phyloP scores from a whole-genome alignment of 31 red algal genomes.

The Bonnemaisonia californica region DNA sequence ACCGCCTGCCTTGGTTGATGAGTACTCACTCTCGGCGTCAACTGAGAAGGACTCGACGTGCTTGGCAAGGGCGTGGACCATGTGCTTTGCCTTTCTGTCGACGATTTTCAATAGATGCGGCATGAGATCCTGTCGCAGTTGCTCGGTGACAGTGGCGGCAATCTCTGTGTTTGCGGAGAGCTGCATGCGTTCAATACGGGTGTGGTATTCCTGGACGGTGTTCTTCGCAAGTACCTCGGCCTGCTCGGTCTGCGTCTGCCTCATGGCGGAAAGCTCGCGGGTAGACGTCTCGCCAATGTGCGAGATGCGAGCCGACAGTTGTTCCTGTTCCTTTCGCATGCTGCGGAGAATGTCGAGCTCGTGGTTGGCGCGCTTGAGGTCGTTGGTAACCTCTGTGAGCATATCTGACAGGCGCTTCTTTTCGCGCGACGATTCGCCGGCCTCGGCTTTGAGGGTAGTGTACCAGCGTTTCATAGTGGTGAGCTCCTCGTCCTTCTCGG shows the following conservation, averaged over 20 bases:
- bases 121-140: constrained; percentile 63
- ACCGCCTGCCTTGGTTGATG: not conserved
- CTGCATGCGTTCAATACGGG: constrained; percentile 24
- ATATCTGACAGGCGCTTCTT: constrained; percentile 72
- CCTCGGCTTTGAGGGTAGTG: constrained; percentile 42
- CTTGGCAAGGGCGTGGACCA: constrained; percentile 51
- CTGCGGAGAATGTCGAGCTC: constrained; percentile 58
- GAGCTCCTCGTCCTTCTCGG: constrained; percentile 45
- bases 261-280: constrained; percentile 42
- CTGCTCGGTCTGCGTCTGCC: constrained; percentile 56
- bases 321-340: constrained; percentile 57
- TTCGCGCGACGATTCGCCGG: constrained; percentile 41
- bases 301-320: constrained; percentile 40
- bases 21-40: constrained; percentile 14
- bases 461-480: constrained; percentile 36
- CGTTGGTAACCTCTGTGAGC: constrained; percentile 49
- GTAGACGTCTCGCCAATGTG: constrained; percentile 53
- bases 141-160: constrained; percentile 43
- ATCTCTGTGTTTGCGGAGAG: constrained; percentile 40
- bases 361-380: constrained; percentile 62
- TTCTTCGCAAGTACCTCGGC: constrained; percentile 53
- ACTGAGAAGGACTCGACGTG: constrained; percentile 67
- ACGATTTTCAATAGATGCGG: constrained; percentile 56
- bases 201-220: constrained; percentile 57
- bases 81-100: constrained; percentile 43